Base-by-base conservation (phyloP, 2,329 filamentous ascomycete species). In the Nothophoma quercina region DNA sequence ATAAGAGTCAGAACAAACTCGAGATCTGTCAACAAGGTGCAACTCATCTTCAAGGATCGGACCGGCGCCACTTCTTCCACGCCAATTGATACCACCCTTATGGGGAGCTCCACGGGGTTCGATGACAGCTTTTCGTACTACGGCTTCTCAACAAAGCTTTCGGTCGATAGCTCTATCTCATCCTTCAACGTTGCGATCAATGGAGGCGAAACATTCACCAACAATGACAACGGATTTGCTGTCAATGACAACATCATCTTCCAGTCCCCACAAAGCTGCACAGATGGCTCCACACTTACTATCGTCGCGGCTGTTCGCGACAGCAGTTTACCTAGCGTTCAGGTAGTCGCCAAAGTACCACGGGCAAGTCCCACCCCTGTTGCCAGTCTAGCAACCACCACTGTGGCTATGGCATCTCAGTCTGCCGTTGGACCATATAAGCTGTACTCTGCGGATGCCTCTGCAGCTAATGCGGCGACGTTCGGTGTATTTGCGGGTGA, bases 81-180 rank as follows among this genome's bases (percentile, higher is more conserved):
- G n/a, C 51, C 56, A 4, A 79, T 82, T 43, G 75, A 73, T 2
- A 74, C 80, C 15, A 75, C 70, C 4, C 56, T 77, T n/a, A 76
- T 77, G 34, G 84, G 83, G 2, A 74, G 78, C 19, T 78, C 79
- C 4, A 72, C 74, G 33, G 85, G 85, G 2, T 84, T 87, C 45
- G 85, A 88, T 63, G 84, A 88, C 53, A 81, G 73, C 7, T 88
- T 87, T 65, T 75, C 77, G 45, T 74, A 73, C 55, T 73, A 65
- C 39, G 49, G 63, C 16, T 73, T 75, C 32, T 65, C 65, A 4
- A 48, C 58, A 4, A 51, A 82, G 49, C 81, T 92, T 62, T 69
- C 83, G 56, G 76, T 84, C 59, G 73, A 83, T 51, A 76, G 82
- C 50, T 79, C 88, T 58, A 83, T 90, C 72, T 81, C 87, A 32